Evolutionary conservation across 345 rosid genomes (phyloP).

Genomic region (Pugionium cornutum): DNA sequence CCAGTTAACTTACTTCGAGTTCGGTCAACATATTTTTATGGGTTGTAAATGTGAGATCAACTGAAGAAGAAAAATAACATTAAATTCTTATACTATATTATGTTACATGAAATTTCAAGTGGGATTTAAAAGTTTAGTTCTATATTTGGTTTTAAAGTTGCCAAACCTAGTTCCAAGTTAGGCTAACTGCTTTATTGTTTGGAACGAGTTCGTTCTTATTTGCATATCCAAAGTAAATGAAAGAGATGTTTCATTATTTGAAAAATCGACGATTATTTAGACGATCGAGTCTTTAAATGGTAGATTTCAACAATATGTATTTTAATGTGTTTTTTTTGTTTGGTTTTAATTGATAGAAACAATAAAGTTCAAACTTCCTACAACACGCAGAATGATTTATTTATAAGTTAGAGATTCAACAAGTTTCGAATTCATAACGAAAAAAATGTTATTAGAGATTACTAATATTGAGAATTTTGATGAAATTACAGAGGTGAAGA

Average conservation of each 20-base stretch:
- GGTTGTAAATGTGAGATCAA: neutral
- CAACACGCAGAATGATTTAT: no score
- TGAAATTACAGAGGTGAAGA: slow-evolving; percentile 22
- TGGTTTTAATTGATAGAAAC: no score
- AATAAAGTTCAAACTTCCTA: no score
- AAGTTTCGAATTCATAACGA: neutral
- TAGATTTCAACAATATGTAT: neutral
- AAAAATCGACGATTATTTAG: neutral
- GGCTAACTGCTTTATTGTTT: slow-evolving; percentile 16
- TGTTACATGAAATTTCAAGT: neutral
- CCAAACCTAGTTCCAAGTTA: slow-evolving; percentile 30
- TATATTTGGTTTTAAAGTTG: slow-evolving; percentile 1
- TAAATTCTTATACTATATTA: neutral
- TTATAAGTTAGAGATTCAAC: neutral
- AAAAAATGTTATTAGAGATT: neutral
- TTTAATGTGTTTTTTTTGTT: neutral
- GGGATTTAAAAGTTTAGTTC: slow-evolving; percentile 16
- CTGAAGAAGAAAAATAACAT: neutral
- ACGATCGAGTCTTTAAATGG: neutral
- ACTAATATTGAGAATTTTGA: neutral
- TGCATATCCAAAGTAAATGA: slow-evolving; percentile 4
- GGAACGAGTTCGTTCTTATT: slow-evolving; percentile 1
- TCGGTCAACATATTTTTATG: neutral
- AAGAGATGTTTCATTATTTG: neutral
- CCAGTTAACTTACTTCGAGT: neutral